Evolutionary conservation across 2,329 filamentous ascomycete species (phyloP).

Genomic region (Lachnellula hyalina): DNA sequence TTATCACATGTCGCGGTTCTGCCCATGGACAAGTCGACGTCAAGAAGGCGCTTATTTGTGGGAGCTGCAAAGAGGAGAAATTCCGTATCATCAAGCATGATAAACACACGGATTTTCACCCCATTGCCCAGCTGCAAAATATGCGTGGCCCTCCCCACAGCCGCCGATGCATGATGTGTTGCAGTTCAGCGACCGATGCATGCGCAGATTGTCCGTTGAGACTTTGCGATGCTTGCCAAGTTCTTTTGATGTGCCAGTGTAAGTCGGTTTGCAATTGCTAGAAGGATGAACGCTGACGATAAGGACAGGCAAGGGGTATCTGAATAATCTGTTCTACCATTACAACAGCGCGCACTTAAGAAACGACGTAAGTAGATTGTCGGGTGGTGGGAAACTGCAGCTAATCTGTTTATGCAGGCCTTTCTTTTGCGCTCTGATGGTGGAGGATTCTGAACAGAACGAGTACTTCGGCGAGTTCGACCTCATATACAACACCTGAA

Average conservation of each 20-base stretch:
- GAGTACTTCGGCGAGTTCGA: too few species aligned
- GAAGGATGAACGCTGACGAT: background rate
- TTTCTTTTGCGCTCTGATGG: constrained; percentile 4
- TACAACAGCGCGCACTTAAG: constrained; percentile 5
- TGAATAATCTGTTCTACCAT: constrained; percentile 9
- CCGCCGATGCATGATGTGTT: constrained; percentile 2
- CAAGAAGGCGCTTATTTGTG: constrained; percentile 14
- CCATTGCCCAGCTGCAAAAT: background rate
- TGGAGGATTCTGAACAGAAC: background rate
- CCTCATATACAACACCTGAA: too few species aligned
- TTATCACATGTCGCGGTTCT: constrained; percentile 13
- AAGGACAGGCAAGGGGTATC: constrained; percentile 9
- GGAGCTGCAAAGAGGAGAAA: background rate
- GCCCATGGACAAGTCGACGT: constrained; percentile 17
- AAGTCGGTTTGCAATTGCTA: background rate
- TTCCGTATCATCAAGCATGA: background rate
- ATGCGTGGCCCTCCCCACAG: background rate
- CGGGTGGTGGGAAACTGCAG: background rate
- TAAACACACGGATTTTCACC: background rate
- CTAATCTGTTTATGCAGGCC: background rate
- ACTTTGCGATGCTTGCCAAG: constrained; percentile 12
- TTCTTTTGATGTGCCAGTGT: constrained; percentile 4
- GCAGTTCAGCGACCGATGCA: background rate
- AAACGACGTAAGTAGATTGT: constrained; percentile 14
- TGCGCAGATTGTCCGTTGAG: constrained; percentile 14